A percentile compares a stretch with the other conserved stretches of the same genome.
Conservation (phyloP, 176 grass and related monocot species). For the Poa pratensis region DNA sequence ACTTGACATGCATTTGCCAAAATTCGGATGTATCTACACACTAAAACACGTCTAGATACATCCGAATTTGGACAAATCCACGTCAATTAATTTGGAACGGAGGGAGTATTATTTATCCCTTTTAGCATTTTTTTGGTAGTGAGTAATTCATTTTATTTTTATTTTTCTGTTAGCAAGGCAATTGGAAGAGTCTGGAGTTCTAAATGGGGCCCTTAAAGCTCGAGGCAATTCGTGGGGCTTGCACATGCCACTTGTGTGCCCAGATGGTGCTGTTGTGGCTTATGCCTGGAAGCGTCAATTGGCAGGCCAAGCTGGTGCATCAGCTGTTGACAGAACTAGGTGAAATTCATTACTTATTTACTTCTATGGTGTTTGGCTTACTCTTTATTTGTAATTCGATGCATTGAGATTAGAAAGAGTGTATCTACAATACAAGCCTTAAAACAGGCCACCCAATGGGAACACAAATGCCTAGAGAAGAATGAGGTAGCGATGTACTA, state of each 20-base stretch:
- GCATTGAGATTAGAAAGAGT: neutral
- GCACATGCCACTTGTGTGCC: conserved; percentile 99
- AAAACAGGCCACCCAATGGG: neutral
- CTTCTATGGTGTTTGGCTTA: conserved; percentile 37
- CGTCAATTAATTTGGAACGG: no score
- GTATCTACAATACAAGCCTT: conserved; percentile 3
- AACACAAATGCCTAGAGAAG: neutral
- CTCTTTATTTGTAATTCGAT: neutral
- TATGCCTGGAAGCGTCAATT: conserved; percentile 99
- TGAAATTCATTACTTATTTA: conserved; percentile 37
- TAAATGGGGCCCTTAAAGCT: conserved; percentile 82
- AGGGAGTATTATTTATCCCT: conserved; percentile 1
- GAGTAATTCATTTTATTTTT: conserved; percentile 39
- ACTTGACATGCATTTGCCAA: no score
- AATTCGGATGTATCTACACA: no score
- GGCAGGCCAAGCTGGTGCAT: conserved; percentile 97
- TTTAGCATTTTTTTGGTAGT: conserved; percentile 6
- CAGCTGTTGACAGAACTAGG: conserved; percentile 99
- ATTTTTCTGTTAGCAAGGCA: conserved; percentile 72
- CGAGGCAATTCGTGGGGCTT: conserved; percentile 96
- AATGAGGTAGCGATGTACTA: neutral
- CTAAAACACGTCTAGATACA: no score
- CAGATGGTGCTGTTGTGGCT: conserved; percentile 97
- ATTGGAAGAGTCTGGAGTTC: conserved; percentile 87
- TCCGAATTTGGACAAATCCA: no score